Evolutionary conservation across 495 filamentous ascomycete genomes (phyloP), one percentile per base, ranked within the genome.

Genomic region (Wilcoxina mikolae): DNA sequence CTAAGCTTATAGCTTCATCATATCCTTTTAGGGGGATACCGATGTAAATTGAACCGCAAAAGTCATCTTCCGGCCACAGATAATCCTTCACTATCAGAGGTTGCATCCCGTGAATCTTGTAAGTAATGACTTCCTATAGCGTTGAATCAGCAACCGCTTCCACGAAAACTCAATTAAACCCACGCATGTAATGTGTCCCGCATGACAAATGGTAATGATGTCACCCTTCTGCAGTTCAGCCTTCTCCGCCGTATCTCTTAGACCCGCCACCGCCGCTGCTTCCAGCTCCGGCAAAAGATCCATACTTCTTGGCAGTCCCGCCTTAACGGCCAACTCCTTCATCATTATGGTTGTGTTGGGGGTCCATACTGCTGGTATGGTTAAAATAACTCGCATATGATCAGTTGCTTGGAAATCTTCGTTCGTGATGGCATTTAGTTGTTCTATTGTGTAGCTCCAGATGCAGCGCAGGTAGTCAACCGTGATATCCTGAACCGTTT

Each of bases 171-270:
- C 3, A 1, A 39, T 15, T 15, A 15, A 18, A 39, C 35, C 20
- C 20, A 39, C 35, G 43, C 43, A 46, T 12, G 43, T 46, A 12
- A 12, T 20, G 23, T 20, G 15, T 17, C 43, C 43, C 11, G 43
- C 43, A 46, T 46, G 15, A 46, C 43, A 46, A 20, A 46, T 20
- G n/a, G 43, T 46, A 24, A 46, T 24, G n/a, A 46, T 20, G 23
- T 46, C 43, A 2, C 23, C 43, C 43, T 17, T 11, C 22, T 46
- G 15, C 23, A 46, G 23, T 18, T 18, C 11, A 2, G n/a, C 15
- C 11, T 20, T 46, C 22, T 24, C n/a, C 43, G 43, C 22, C n/a
- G 43, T 24, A 12, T 11, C 23, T 24, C 22, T 24, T 11, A 46
- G 43, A 17, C n/a, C 43, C 11, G 43, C 43, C 2, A 46, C 11